A percentile compares a stretch with the other conserved stretches of the same genome.
Conservation (phyloP, 2,329 filamentous ascomycete species). For the Arthroderma sp. region DNA sequence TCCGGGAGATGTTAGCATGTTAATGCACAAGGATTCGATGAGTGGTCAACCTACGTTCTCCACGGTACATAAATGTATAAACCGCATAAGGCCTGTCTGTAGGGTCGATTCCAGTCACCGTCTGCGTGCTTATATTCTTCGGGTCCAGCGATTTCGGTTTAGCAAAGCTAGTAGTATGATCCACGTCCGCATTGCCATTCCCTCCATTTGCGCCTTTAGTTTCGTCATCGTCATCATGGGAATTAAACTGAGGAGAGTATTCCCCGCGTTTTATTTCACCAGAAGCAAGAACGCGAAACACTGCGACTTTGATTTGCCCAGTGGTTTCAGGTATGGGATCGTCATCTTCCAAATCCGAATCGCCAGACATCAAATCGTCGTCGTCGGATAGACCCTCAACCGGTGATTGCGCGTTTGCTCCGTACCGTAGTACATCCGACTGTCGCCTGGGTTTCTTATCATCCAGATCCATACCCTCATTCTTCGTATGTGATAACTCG, state of each 20-base stretch:
- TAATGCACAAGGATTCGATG: neutral
- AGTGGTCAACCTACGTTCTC: constrained; percentile 58
- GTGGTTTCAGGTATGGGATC: constrained; percentile 80
- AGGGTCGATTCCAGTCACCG: constrained; percentile 94
- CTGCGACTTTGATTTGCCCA: constrained; percentile 93
- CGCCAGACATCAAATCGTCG: constrained; percentile 49
- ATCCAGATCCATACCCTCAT: constrained; percentile 27
- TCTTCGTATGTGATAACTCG: constrained; percentile 43
- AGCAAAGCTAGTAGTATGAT: constrained; percentile 95
- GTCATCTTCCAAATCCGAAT: constrained; percentile 63
- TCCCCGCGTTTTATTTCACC: constrained; percentile 97
- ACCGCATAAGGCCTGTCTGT: constrained; percentile 92
- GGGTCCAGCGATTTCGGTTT: constrained; percentile 93
- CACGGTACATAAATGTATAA: constrained; percentile 96
- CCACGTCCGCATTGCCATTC: constrained; percentile 58
- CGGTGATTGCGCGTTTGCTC: constrained; percentile 59
- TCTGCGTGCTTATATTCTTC: constrained; percentile 96
- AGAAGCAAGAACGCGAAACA: constrained; percentile 88
- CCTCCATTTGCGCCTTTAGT: constrained; percentile 37
- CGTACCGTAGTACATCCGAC: constrained; percentile 62
- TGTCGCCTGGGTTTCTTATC: constrained; percentile 18
- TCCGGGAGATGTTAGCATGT: neutral
- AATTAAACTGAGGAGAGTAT: constrained; percentile 94
- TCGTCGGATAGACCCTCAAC: constrained; percentile 62
- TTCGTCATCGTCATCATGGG: constrained; percentile 85